A percentile compares a stretch with the other conserved stretches of the same genome.
These are phyloP conservation scores for Barnettozyma vustinii DNA, from an alignment of 805 yeast species.

Conservation along the genomic window DNA sequence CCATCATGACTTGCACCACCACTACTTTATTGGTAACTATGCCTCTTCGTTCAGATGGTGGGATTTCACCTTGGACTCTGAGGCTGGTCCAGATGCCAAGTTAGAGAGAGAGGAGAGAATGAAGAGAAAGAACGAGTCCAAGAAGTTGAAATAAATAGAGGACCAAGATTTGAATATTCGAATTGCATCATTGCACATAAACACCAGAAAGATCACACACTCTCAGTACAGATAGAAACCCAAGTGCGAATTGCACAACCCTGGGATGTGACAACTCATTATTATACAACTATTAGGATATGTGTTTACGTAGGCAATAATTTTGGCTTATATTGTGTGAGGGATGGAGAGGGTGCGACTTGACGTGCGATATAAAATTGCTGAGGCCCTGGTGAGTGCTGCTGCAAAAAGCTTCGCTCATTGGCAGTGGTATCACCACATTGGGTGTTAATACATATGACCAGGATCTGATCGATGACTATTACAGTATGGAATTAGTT, in stretches of 20 bases:
- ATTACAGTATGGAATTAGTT: no score
- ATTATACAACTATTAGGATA: no score
- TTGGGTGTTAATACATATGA: no score
- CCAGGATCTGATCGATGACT: no score
- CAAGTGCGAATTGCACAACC: background rate
- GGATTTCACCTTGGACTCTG: slow-evolving; percentile 86
- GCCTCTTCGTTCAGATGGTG: slow-evolving; percentile 95
- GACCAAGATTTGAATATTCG: background rate
- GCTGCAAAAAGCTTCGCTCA: no score
- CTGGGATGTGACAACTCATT: background rate
- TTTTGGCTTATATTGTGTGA: no score
- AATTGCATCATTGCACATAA: background rate
- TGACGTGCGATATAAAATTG: no score
- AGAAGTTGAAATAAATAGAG: background rate
- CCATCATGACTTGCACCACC: slow-evolving; percentile 97
- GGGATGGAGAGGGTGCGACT: no score
- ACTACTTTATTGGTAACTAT: slow-evolving; percentile 91
- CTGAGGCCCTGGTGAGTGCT: no score
- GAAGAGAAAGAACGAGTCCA: slow-evolving; percentile 26
- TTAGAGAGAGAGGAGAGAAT: slow-evolving; percentile 62
- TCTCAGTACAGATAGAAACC: background rate
- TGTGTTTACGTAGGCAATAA: no score
- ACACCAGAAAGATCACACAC: no score
- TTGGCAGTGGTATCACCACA: no score
- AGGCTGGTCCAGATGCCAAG: slow-evolving; percentile 80